Evolutionary conservation across 169 alveolate genomes (phyloP).

Genomic region (Theileria equi): DNA sequence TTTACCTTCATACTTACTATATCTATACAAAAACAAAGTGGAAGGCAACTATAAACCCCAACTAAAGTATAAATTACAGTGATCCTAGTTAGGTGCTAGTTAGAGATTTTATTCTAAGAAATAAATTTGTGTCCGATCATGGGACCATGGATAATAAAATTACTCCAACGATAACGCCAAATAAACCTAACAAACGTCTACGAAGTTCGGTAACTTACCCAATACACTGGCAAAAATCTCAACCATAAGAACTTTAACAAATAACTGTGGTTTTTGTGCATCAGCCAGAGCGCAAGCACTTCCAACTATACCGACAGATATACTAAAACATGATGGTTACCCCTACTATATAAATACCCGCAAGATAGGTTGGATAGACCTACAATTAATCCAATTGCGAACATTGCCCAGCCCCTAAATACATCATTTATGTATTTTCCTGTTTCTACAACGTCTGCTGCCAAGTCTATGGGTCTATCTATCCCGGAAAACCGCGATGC

Average conservation of each 20-base stretch:
- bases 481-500: conserved; percentile 65
- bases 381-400: conserved; percentile 97
- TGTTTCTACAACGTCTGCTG: conserved; percentile 48
- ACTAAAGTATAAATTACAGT: too few species aligned
- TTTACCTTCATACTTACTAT: conserved; percentile 83
- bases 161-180: conserved; percentile 90
- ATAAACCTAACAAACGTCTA: conserved; percentile 62
- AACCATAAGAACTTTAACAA: conserved; percentile 96
- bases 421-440: conserved; percentile 68
- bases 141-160: conserved; percentile 37
- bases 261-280: conserved; percentile 98
- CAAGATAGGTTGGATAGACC: conserved; percentile 98
- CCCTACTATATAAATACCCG: conserved; percentile 79
- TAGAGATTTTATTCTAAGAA: neutral
- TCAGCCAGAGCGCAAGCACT: conserved; percentile 99
- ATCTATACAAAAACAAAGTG: too few species aligned
- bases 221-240: conserved; percentile 99
- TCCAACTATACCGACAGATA: conserved; percentile 99
- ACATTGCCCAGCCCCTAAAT: conserved; percentile 91
- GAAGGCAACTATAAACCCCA: too few species aligned
- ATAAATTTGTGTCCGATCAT: neutral
- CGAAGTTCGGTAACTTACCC: conserved; percentile 74
- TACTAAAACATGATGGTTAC: conserved; percentile 45
- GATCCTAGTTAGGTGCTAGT: too few species aligned
- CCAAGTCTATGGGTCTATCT: conserved; percentile 63